phyloP scores from a whole-genome alignment of 2,329 filamentous ascomycete genomes.

The Elsinoe fawcettii region DNA sequence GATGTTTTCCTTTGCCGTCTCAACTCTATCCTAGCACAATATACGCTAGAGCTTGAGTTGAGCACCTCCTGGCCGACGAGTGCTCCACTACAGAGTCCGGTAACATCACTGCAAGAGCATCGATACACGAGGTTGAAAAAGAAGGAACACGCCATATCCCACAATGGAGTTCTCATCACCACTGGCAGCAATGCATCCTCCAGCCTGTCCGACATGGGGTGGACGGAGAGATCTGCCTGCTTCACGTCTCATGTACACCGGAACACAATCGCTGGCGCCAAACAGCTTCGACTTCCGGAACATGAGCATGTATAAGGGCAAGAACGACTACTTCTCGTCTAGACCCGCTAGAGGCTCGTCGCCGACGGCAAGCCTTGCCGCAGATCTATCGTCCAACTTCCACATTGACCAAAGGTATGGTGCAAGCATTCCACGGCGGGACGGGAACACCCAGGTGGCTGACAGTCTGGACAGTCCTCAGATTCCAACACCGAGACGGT shows the following conservation, averaged over 20 bases:
- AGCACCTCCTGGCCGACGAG: conserved; percentile 2
- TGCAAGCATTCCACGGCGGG: conserved; percentile 25
- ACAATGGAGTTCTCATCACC: conserved; percentile 90
- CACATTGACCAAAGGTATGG: conserved; percentile 87
- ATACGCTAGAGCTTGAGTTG: conserved; percentile 14
- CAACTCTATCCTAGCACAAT: conserved; percentile 12
- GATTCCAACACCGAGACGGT: conserved; percentile 72
- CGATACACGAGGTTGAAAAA: conserved; percentile 3
- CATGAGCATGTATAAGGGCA: conserved; percentile 60
- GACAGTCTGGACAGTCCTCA: conserved; percentile 52
- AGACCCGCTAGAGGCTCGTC: conserved; percentile 72
- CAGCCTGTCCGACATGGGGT: conserved; percentile 56
- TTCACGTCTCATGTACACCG: conserved; percentile 45
- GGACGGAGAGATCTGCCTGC: conserved; percentile 48
- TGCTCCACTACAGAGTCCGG: not conserved
- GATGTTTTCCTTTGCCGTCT: not conserved
- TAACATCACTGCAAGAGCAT: conserved; percentile 7
- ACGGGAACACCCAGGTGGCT: conserved; percentile 27
- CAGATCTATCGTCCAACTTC: conserved; percentile 94
- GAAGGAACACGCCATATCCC: conserved; percentile 9
- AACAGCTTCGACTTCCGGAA: conserved; percentile 70
- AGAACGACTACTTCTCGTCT: conserved; percentile 72
- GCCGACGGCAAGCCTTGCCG: conserved; percentile 80
- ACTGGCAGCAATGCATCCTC: conserved; percentile 81
- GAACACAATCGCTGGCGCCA: conserved; percentile 50